Evolutionary conservation across 176 grass and related monocot species (phyloP).

Genomic region (Rhipidocladum racemiflorum): DNA sequence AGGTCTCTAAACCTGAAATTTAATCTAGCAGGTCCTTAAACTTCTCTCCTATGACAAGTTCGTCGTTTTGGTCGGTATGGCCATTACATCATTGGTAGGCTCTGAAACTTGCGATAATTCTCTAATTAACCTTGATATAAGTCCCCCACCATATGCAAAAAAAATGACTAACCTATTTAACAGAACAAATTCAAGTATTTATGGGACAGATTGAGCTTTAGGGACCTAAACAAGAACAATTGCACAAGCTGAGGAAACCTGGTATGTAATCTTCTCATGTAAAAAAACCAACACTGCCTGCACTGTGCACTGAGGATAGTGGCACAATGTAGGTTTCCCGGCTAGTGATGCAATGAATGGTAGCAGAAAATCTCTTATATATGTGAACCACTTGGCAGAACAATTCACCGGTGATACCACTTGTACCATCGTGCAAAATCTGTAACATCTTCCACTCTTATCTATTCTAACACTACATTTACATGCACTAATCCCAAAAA

Average conservation of each 20-base stretch:
- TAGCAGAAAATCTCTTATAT: background rate
- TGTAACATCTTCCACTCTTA: background rate
- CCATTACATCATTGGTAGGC: background rate
- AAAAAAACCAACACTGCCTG: background rate
- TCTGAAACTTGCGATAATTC: background rate
- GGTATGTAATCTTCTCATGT: background rate
- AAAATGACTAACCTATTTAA: background rate
- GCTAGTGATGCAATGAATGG: too few relatives aligned
- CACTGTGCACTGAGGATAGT: background rate
- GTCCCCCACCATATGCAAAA: background rate
- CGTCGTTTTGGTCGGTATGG: background rate
- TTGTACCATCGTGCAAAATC: background rate
- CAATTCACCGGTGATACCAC: background rate
- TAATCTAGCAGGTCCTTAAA: background rate
- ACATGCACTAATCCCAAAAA: background rate
- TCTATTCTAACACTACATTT: slow-evolving; percentile 20
- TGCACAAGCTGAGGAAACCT: background rate
- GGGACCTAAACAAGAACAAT: background rate
- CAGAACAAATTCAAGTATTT: background rate
- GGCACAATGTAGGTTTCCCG: background rate
- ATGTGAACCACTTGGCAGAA: background rate
- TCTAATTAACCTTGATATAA: background rate
- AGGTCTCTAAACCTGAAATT: background rate
- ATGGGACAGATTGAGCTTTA: background rate
- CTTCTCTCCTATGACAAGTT: background rate